Evolutionary conservation across 352 stramenopile genomes (phyloP), one percentile per base, ranked within the genome.

Genomic region (Globisporangium okanoganense): DNA sequence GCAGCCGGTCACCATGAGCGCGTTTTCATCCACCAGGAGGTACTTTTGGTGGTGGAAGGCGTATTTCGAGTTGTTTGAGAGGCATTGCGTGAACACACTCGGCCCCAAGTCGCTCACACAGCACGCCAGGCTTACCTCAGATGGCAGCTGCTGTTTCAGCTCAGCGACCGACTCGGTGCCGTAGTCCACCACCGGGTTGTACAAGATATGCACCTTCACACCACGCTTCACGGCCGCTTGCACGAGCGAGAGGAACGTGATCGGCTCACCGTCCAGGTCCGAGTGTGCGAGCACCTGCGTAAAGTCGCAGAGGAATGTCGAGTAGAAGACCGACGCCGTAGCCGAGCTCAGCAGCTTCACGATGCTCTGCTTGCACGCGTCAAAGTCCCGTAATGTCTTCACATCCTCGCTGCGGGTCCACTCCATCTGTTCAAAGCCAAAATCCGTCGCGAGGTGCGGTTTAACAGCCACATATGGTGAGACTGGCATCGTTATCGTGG

Each of bases 11-110:
- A 90, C 83, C 80, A 92, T 88, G 56, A 92, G 57, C 1, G 58
- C 69, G 31, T 69, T 50, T 25, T 82, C 80, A 56, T 92, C 80
- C 35, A 89, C 56, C 36, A 78, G 90, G 38, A 92, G 41, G 48
- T 92, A 92, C 69, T 92, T 92, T 54, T 90, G 83, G 60, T 92
- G 83, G 53, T 92, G 83, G 66, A 92, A 92, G 31, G 77, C 83
- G 62, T 92, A 92, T 48, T 82, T 82, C 22, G 80, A 88, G 59
- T 92, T 92, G 70, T 90, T 90, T 36, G 83, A 92, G 56, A 88
- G 56, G 41, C 69, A 70, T 22, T 64, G 61, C 8, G 75, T 84
- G 31, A 67, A 49, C 7, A 71, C 35, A 41, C 62, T 79, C 22
- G 82, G 82, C 3, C 82, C 82, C 3, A 90, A 56, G 59, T 92